Evolutionary conservation across 768 basidiomycete species (phyloP), one percentile per base, ranked within the genome.

Genomic region (Panellus pusillus): DNA sequence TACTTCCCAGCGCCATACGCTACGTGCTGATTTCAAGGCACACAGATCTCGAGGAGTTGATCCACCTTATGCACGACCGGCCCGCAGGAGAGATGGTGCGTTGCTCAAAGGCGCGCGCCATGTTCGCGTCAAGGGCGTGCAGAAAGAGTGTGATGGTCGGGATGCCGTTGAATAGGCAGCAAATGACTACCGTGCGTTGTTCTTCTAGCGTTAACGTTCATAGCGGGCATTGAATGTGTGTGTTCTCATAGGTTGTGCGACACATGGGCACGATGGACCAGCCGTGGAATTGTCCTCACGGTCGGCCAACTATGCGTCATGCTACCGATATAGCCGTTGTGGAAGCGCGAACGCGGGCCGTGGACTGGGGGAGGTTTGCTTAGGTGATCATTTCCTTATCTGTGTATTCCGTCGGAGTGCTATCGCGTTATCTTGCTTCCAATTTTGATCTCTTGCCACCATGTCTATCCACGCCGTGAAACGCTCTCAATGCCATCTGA

Each of bases 91-190:
- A 87, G 63, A 89, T 93, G 81, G 91, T 97, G 0, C 79, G 97
- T 18, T 97, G 93, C 65, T 88, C 89, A 14, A 98, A 98, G 68
- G 93, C 91, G 14, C 81, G 94, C 14, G 79, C 86, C 5, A 98
- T 99, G 95, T 98, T 99, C 65, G 97, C 97, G 0, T 91, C 87
- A 81, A 82, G 95, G 32, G 97, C 97, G 0, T 99, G 97, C 70
- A 70, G 96, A 58, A 94, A 91, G 74, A 98, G 94, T 68, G 86
- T 97, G 38, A 99, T 98, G 97, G 79, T 98, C 40, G 95, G 97
- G 4, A 91, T 83, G 74, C 77, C 93, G 11, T 75, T 98, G 55
- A 93, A 79, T 35, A 75, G 70, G 54, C 68, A 74, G 14, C 91
- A 91, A 64, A 98, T 99, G 96, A 80, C 76, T 17, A 65, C 75